A percentile compares a stretch with the other conserved stretches of the same genome.
Evolutionary conservation across 192 early-diverging fungal genomes (phyloP).

Genomic region (Gamsiella multidivaricata): DNA sequence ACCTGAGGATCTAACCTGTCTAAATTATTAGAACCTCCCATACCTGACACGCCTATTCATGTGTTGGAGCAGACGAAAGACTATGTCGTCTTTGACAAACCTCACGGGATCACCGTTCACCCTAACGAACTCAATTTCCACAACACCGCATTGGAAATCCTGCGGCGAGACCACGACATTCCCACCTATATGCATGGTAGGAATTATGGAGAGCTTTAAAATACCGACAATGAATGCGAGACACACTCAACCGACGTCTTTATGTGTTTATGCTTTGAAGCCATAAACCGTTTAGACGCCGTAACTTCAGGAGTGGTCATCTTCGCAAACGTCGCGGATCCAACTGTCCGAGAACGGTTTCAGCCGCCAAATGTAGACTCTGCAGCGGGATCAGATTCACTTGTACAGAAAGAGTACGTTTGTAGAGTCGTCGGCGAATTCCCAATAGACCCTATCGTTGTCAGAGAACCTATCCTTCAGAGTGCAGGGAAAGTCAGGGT

Average conservation of each 20-base stretch:
- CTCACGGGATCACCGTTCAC: constrained; percentile 47
- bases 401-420: constrained; percentile 43
- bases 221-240: too few species aligned
- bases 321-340: constrained; percentile 42
- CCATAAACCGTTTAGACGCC: constrained; percentile 40
- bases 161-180: constrained; percentile 42
- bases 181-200: constrained; percentile 48
- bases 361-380: constrained; percentile 8
- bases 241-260: neutral
- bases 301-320: constrained; percentile 50
- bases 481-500: constrained; percentile 31
- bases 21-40: constrained; percentile 22
- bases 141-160: constrained; percentile 49
- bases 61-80: constrained; percentile 37
- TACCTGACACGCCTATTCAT: constrained; percentile 37
- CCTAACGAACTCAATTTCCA: constrained; percentile 45
- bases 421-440: constrained; percentile 51
- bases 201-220: neutral
- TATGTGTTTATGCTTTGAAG: neutral
- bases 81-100: constrained; percentile 46
- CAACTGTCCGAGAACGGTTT: constrained; percentile 26
- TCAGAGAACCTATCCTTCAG: constrained; percentile 43
- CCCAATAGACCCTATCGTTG: constrained; percentile 22
- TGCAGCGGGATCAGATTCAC: neutral
- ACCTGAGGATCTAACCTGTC: neutral